These are phyloP conservation scores for Isabelozyma rhagii DNA, from an alignment of 805 yeast species.

Conservation along the genomic window DNA sequence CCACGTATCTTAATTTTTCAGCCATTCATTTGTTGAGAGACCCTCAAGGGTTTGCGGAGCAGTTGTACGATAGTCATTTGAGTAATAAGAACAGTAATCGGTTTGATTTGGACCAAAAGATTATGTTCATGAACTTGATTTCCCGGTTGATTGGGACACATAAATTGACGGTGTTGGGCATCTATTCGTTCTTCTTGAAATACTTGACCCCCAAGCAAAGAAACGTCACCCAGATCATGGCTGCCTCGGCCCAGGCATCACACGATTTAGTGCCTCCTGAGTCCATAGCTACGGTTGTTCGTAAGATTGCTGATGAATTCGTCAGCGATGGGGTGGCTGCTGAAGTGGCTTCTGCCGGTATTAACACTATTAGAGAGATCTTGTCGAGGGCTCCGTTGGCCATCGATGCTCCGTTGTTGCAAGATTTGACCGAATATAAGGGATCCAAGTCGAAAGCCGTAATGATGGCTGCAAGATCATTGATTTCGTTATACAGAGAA, in stretches of 20 bases:
- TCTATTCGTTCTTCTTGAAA: constrained; percentile 84
- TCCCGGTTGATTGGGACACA: constrained; percentile 93
- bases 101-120: constrained; percentile 83
- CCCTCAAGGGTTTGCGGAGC: constrained; percentile 97
- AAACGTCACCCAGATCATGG: constrained; percentile 94
- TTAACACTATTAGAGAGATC: constrained; percentile 92
- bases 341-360: constrained; percentile 97
- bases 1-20: constrained; percentile 81
- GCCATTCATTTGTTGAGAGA: constrained; percentile 93
- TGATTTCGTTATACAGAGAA: constrained; percentile 84
- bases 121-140: constrained; percentile 79
- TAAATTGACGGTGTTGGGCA: constrained; percentile 83
- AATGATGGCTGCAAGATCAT: constrained; percentile 87
- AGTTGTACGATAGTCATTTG: constrained; percentile 67
- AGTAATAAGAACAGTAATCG: constrained; percentile 65
- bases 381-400: constrained; percentile 92
- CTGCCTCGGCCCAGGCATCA: constrained; percentile 94
- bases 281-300: constrained; percentile 69
- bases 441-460: constrained; percentile 94
- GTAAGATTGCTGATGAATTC: constrained; percentile 95
- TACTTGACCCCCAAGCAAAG: constrained; percentile 92
- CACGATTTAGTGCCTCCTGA: constrained; percentile 99
- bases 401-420: constrained; percentile 81
- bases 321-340: constrained; percentile 98
- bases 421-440: constrained; percentile 85